Evolutionary conservation across 352 stramenopile genomes (phyloP).

Genomic region (Globisporangium spinosum): DNA sequence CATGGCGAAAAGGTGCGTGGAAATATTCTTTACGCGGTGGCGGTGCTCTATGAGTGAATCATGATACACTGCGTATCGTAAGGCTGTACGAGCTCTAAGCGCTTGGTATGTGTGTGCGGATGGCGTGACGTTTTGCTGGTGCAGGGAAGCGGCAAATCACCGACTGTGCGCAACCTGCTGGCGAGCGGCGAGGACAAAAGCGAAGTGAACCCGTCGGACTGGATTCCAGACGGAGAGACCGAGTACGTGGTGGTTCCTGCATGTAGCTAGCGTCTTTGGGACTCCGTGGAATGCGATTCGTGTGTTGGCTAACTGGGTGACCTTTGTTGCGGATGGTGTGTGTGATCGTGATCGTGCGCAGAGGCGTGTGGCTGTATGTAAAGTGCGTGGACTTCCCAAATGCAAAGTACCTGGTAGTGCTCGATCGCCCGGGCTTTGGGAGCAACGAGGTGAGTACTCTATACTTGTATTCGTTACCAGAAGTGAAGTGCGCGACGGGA

Average conservation of each 20-base stretch:
- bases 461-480: neutral
- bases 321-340: neutral
- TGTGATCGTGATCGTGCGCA: slow-evolving; percentile 3
- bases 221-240: slow-evolving; percentile 22
- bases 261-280: neutral
- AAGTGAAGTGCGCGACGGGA: neutral
- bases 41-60: neutral
- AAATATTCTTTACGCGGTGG: neutral
- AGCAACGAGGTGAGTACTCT: slow-evolving; percentile 21
- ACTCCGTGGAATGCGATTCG: neutral
- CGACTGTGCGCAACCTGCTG: slow-evolving; percentile 39
- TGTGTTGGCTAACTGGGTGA: neutral
- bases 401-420: slow-evolving; percentile 68
- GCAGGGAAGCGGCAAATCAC: slow-evolving; percentile 53
- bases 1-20: slow-evolving; percentile 41
- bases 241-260: slow-evolving; percentile 13
- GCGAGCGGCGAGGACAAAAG: slow-evolving; percentile 15
- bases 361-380: slow-evolving; percentile 72
- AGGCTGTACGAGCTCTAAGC: neutral
- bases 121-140: neutral
- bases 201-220: slow-evolving; percentile 19
- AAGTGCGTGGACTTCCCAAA: slow-evolving; percentile 55
- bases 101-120: neutral
- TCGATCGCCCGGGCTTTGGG: slow-evolving; percentile 55
- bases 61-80: too few relatives aligned